Percentiles rank a stretch among this genome's conserved stretches.
Evolutionary conservation across 306 rosid genomes (phyloP).

Genomic region (Castanea crenata): DNA sequence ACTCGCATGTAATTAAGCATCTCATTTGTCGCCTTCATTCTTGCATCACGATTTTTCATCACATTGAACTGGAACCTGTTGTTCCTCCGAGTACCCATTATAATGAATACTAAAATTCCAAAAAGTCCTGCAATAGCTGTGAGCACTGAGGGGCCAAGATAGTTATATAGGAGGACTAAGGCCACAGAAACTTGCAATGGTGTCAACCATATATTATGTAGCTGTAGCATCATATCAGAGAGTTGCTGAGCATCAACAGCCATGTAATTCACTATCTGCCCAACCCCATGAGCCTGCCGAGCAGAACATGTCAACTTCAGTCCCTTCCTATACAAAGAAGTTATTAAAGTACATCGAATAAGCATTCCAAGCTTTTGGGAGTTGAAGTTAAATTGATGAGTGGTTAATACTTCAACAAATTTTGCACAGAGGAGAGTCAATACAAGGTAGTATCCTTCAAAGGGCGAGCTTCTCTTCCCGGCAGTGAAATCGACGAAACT

Average conservation of each 20-base stretch:
- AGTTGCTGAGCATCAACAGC: constrained; percentile 90
- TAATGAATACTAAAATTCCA: constrained; percentile 41
- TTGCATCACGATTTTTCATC: constrained; percentile 82
- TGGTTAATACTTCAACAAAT: constrained; percentile 63
- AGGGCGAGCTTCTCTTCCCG: constrained; percentile 66
- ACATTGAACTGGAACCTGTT: constrained; percentile 56
- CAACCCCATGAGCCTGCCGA: constrained; percentile 85
- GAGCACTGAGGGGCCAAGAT: constrained; percentile 53
- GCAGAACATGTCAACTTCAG: constrained; percentile 73
- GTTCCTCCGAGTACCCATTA: constrained; percentile 42
- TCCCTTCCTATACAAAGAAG: constrained; percentile 86
- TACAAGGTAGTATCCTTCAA: constrained; percentile 85
- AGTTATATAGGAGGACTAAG: constrained; percentile 56
- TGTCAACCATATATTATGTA: constrained; percentile 86
- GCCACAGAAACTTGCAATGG: constrained; percentile 75
- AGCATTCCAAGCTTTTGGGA: constrained; percentile 94
- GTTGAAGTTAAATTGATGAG: constrained; percentile 90
- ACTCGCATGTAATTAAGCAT: constrained; percentile 94
- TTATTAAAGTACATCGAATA: constrained; percentile 70
- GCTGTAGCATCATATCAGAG: constrained; percentile 89
- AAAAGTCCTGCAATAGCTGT: constrained; percentile 55
- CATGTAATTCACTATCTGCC: constrained; percentile 95
- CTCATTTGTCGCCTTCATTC: constrained; percentile 97
- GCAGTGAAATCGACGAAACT: constrained; percentile 75
- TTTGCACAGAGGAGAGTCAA: constrained; percentile 63